Evolutionary conservation across 495 filamentous ascomycete genomes (phyloP), one percentile per base, ranked within the genome.

Genomic region (Talaromyces wortmannii): DNA sequence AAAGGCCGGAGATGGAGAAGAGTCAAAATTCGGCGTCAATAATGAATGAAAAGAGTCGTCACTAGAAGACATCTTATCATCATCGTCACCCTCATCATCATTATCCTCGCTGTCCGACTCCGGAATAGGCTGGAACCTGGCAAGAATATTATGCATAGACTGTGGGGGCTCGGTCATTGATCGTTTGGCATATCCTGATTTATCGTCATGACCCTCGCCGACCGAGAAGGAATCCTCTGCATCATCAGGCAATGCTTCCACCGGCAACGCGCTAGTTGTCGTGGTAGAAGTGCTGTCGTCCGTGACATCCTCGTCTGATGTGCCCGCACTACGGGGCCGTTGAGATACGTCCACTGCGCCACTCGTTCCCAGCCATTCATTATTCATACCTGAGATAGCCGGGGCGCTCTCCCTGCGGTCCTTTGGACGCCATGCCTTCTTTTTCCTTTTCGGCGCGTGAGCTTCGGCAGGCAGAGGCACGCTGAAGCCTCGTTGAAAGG

Each of bases 401-500:
- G 54, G 53, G 10, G 48, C 63, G 66, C 57, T 67, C 62, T 76
- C 73, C 69, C 65, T 77, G 68, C 64, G 78, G 62, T 57, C 73
- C 72, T 76, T 82, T 10, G 88, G 88, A 32, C 75, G 84, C 86
- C 87, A 91, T 42, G 86, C 82, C 57, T 75, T 81, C 68, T 83
- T 87, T 23, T 23, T 23, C 57, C 77, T 83, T 45, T 83, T 68
- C 3, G 88, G 87, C 4, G 81, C 84, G 57, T 77, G 72, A 1
- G 84, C 83, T 48, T 79, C 74, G 54, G 88, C 85, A 5, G 91
- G 91, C 36, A 95, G 69, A 53, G 87, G 79, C 18, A 94, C 83
- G 1, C 80, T 85, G 55, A 94, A 91, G 4, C 80, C 76, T 49
- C 90, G 75, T 58, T 84, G 77, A 67, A 96, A 96, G 10, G 91